Percentiles rank a stretch among this genome's conserved stretches.
phyloP scores from a whole-genome alignment of 2,329 filamentous ascomycete genomes.

The Penicillium verrucosum region DNA sequence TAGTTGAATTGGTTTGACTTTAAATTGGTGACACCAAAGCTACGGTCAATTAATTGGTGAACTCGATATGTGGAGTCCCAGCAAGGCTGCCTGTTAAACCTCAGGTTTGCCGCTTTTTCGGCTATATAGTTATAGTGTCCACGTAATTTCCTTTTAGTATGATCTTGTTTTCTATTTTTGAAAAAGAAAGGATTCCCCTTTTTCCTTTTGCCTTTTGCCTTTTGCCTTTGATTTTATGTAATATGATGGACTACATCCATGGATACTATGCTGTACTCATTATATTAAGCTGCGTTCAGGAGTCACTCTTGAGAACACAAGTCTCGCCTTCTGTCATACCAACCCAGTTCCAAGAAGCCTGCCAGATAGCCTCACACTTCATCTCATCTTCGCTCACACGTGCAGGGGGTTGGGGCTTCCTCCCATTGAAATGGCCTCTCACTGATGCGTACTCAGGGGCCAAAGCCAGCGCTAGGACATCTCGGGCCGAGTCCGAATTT shows the following conservation, averaged over 20 bases:
- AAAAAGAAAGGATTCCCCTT: not conserved
- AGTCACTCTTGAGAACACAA: not conserved
- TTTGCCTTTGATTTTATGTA: not conserved
- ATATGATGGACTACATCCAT: not conserved
- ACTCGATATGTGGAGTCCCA: not conserved
- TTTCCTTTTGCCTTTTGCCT: not conserved
- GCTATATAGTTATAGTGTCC: not conserved
- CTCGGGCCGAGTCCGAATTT: not conserved
- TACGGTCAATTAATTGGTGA: not conserved
- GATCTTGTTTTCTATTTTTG: too few species aligned
- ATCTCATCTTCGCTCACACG: not conserved
- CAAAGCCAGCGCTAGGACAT: not conserved
- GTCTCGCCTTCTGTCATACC: not conserved
- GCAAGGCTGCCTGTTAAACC: not conserved
- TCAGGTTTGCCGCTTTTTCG: not conserved
- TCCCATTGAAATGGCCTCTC: conserved; percentile 2
- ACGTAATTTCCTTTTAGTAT: too few species aligned
- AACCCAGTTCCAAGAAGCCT: conserved; percentile 4
- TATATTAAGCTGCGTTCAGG: not conserved
- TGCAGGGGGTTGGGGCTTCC: not conserved
- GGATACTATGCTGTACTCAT: not conserved
- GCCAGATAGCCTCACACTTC: conserved; percentile 1
- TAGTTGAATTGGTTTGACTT: too few species aligned
- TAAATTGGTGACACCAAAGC: too few species aligned
- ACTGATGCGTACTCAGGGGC: not conserved